Conservation (phyloP, 768 basidiomycete species). For the Mycena alexandri region DNA sequence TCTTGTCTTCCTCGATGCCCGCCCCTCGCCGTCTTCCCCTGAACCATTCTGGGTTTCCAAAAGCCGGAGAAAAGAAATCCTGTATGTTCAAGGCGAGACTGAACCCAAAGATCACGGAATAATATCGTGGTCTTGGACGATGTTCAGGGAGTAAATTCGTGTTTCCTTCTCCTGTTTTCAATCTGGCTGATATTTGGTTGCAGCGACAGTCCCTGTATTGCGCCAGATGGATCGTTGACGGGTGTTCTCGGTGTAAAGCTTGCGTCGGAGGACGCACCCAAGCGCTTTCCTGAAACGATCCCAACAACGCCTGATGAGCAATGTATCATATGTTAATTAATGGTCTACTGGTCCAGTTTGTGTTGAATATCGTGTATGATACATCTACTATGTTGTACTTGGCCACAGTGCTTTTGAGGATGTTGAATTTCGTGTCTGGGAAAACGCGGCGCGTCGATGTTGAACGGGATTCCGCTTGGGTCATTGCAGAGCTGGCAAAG, state of each 20-base stretch:
- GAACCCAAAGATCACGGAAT: not conserved
- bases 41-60: slow-evolving; percentile 1
- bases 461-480: slow-evolving; percentile 22
- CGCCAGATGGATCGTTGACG: slow-evolving; percentile 16
- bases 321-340: slow-evolving; percentile 14
- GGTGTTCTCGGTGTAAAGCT: slow-evolving; percentile 22
- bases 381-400: too few species aligned
- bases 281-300: slow-evolving; percentile 3
- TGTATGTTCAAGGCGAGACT: not conserved
- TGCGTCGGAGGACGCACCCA: not conserved
- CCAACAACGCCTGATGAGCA: slow-evolving; percentile 5
- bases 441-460: slow-evolving; percentile 30
- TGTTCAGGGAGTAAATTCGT: slow-evolving; percentile 6
- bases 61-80: not conserved
- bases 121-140: slow-evolving; percentile 10
- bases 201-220: slow-evolving; percentile 21
- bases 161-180: not conserved
- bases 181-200: too few species aligned
- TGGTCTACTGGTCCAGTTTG: too few species aligned
- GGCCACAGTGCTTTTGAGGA: too few species aligned
- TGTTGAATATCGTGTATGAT: too few species aligned
- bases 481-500: slow-evolving; percentile 23
- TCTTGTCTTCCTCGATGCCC: slow-evolving; percentile 9
- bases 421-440: too few species aligned
- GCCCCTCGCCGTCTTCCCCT: not conserved